These are phyloP conservation scores for Venturia oleaginea DNA, from an alignment of 2,329 filamentous ascomycete genomes.

Conservation along the genomic window DNA sequence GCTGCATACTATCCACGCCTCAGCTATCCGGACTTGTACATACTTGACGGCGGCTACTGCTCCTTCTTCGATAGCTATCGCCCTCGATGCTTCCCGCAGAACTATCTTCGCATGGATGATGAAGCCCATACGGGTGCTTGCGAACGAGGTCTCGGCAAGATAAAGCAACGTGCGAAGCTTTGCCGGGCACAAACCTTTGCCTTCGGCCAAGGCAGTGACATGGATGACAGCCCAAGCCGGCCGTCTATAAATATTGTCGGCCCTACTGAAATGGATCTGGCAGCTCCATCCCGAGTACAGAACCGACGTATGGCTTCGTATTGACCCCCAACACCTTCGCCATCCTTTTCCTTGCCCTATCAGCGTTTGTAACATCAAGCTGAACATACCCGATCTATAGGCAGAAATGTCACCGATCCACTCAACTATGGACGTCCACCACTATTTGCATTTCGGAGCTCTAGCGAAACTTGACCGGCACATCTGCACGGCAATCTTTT, in stretches of 20 bases:
- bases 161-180: constrained; percentile 82
- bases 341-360: constrained; percentile 19
- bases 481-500: not conserved
- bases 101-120: constrained; percentile 94
- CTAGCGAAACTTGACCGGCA: constrained; percentile 12
- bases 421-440: not conserved
- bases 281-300: constrained; percentile 14
- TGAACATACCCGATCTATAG: constrained; percentile 1
- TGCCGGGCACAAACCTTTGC: constrained; percentile 88
- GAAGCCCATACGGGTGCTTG: constrained; percentile 87
- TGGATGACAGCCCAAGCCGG: constrained; percentile 52
- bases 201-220: constrained; percentile 65
- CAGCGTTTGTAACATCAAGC: not conserved
- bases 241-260: constrained; percentile 2
- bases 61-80: constrained; percentile 77
- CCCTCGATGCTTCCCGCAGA: constrained; percentile 78
- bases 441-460: constrained; percentile 2
- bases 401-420: not conserved
- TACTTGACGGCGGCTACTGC: constrained; percentile 92
- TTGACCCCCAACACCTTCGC: constrained; percentile 21
- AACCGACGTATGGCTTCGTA: constrained; percentile 17
- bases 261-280: constrained; percentile 30
- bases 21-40: constrained; percentile 95
- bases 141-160: constrained; percentile 86
- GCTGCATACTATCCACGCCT: constrained; percentile 77